Base-by-base conservation (phyloP, 176 grass and related monocot genomes). In the Bonia amplexicaulis region DNA sequence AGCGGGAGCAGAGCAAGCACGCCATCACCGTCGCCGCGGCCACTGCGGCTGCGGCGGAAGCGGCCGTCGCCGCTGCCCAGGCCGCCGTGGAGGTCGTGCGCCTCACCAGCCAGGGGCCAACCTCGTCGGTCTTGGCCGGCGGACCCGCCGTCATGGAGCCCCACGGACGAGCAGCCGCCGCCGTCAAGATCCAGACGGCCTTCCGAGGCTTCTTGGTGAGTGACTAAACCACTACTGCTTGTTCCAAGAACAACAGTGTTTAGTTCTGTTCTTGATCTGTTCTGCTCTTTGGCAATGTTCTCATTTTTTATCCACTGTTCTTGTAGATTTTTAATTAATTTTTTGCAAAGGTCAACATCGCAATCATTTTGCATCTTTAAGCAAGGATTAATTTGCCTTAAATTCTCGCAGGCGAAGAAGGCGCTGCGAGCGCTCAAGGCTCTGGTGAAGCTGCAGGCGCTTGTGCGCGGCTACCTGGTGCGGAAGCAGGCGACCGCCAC, bases 401-500 rank as follows among this genome's bases (percentile, higher is more conserved):
- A 49, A 37, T 71, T 37, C 0, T 49, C 1, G 35, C 69, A 98
- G 96, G 93, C 96, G 20, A 94, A 91, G 85, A 98, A 98, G 76
- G 96, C 96, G 3, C 80, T 95, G 2, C 88, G 96, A 11, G 96
- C 96, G 66, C 91, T 98, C 6, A 98, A 94, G 91, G 89, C 93
- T 12, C 80, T 98, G 22, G 93, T 98, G 82, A 98, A 98, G 88
- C 75, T 98, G 82, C 96, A 98, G 72, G 96, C 96, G 23, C 81
- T 95, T 8, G 93, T 96, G 53, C 87, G 96, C 15, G 96, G 96
- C 26, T 98, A 98, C 85, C 82, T 98, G n/a, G 93, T 98, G 74
- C 88, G 96, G 7, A 66, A 84, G 64, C 93, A 96, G 67, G 93
- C 93, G 23, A 86, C 89, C 5, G 93, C 91, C 2, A 90, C 90